Evolutionary conservation across 768 basidiomycete genomes (phyloP), one percentile per base, ranked within the genome.

Genomic region (Boletus rex-veris): DNA sequence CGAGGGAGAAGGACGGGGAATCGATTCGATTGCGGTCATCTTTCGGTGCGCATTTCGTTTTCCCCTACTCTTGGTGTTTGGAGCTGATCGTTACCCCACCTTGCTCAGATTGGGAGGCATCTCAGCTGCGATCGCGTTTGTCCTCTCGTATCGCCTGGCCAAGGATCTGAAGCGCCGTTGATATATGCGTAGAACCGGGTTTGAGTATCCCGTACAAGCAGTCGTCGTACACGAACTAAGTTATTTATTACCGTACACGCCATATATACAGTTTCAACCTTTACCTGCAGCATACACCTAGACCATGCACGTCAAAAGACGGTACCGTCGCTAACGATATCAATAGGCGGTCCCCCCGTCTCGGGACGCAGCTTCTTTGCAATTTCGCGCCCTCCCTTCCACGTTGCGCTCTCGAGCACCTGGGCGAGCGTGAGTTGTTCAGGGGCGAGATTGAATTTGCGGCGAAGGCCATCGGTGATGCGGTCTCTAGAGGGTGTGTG

Each of bases 341-440:
- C 90, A 62, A 93, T 89, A 2, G 90, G 90, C 0, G 91, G 92
- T 1, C 92, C 92, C 7, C 88, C 85, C 0, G 82, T 85, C 40
- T 77, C 74, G 0, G 86, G 88, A 5, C 95, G 74, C 67, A 81
- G 85, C 67, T 77, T 70, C 67, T 85, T 88, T 4, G 96, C 96
- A 37, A 98, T 90, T 72, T 96, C 92, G 5, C 96, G 77, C 4
- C 96, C 96, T 2, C 92, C 93, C 65, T 95, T 96, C 96, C 96
- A 99, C 0, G 94, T 98, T 2, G 94, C 95, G 47, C 86, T 85
- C 72, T 98, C 96, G 33, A 99, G 75, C 0, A 98, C 84, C 68
- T 98, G 96, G 0, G 93, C 87, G 8, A 95, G 80, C 0, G 82
- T 54, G 18, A 54, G 38, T n/a, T 44, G 31, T 5, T 31, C 21